Base-by-base conservation (phyloP, 257 asterid species). In the Lavandula angustifolia region DNA sequence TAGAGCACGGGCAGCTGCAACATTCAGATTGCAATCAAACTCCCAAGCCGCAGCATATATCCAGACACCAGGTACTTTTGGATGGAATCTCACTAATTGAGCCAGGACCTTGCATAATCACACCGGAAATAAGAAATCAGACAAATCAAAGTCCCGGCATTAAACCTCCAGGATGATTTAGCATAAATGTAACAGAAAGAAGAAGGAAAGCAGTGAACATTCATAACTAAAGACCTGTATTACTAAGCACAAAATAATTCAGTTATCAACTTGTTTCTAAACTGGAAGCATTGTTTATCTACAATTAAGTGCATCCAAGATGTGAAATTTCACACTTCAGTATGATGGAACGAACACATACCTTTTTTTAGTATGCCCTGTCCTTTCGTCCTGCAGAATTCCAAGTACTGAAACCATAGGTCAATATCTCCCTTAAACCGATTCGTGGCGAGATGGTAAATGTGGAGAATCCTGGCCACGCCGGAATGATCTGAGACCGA, bases 21-120 rank as follows among this genome's bases (percentile, higher is more conserved):
- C 94, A 66, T 94, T 94, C 72, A 86, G 82, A 79, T 94, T 94
- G 62, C 62, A 72, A 62, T 92, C 97, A n/a, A 92, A 92, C 70
- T 92, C 94, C 97, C 97, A 89, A 29, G 97, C 95, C 37, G 99
- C 97, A 68, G 97, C 96, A 73, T 94, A 90, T 49, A 94, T 84
- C 97, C 97, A 94, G 22, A 84, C 87, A 57, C 94, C 87, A 55
- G 99, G 85, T n/a, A 87, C 85, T 78, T 84, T 94, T 27, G 99
- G 96, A 71, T 94, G 99, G 96, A 67, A 96, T 95, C 41, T 82
- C 57, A 94, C 84, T 55, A 85, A 80, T 66, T 84, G 86, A 17
- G 96, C 97, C 60, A 94, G 79, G 52, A 82, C 99, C 97, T 90
- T 69, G 32, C 69, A 69, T 31, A 29, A 68, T 44, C 29, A 67